phyloP scores from a whole-genome alignment of 2,329 filamentous ascomycete genomes.

The Penicillium sumatraense region DNA sequence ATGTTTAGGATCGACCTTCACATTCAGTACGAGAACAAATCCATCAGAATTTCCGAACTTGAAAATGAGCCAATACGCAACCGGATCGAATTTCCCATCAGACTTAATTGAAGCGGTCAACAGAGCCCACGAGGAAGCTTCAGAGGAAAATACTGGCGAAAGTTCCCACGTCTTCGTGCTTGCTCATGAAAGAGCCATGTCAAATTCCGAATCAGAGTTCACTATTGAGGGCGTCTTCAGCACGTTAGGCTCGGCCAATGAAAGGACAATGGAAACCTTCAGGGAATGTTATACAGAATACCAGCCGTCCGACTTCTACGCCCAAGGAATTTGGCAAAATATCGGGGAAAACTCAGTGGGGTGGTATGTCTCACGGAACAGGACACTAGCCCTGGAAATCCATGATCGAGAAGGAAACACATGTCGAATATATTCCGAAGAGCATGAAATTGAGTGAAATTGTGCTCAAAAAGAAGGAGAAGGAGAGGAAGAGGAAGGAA shows the following conservation, averaged over 20 bases:
- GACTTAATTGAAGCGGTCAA: constrained; percentile 6
- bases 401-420: neutral
- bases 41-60: neutral
- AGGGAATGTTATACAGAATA: neutral
- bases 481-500: no score
- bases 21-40: neutral
- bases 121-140: constrained; percentile 1
- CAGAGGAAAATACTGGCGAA: neutral
- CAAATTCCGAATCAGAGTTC: neutral
- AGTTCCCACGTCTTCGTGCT: constrained; percentile 2
- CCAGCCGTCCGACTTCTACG: constrained; percentile 5
- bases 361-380: constrained; percentile 11
- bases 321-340: neutral
- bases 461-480: no score
- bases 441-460: constrained; percentile 6
- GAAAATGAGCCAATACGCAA: neutral
- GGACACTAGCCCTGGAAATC: constrained; percentile 7
- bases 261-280: constrained; percentile 12
- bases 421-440: constrained; percentile 8
- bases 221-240: constrained; percentile 11
- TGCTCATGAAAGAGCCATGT: constrained; percentile 1
- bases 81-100: neutral
- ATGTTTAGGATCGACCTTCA: neutral
- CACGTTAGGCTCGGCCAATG: constrained; percentile 11
- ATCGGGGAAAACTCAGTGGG: constrained; percentile 9